These are phyloP conservation scores for Xylariaceae sp. DNA, from an alignment of 2,329 filamentous ascomycete species.

Conservation along the genomic window DNA sequence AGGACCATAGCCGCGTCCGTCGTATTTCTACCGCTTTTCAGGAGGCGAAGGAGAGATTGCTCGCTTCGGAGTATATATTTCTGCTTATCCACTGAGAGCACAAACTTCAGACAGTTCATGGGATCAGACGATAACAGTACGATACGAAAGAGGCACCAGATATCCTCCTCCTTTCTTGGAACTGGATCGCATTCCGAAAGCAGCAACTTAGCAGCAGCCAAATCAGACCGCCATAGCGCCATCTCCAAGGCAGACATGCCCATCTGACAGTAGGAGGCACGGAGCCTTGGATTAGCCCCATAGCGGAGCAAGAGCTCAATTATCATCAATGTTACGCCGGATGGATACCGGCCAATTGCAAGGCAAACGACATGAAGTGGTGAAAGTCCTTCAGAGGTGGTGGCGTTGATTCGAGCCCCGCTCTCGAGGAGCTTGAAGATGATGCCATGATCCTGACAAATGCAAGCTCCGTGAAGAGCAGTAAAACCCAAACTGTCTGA, in stretches of 20 bases:
- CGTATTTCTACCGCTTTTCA: not conserved
- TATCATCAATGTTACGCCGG: not conserved
- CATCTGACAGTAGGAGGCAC: not conserved
- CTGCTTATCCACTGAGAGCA: conserved; percentile 2
- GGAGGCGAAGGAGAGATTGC: not conserved
- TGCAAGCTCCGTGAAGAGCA: conserved; percentile 6
- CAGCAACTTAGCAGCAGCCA: not conserved
- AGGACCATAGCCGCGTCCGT: not conserved
- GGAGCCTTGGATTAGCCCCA: conserved; percentile 4
- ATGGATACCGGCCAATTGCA: not conserved
- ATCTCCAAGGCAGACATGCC: conserved; percentile 4
- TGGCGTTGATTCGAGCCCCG: conserved; percentile 4
- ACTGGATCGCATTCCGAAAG: not conserved
- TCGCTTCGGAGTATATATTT: not conserved
- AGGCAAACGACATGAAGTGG: conserved; percentile 3
- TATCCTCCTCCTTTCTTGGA: not conserved
- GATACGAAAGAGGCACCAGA: not conserved
- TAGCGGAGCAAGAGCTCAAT: conserved; percentile 2
- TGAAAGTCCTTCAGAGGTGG: not conserved
- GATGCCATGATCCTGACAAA: not conserved
- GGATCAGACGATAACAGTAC: not conserved
- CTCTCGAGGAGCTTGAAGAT: conserved; percentile 1
- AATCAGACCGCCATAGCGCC: not conserved
- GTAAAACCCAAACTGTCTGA: not conserved
- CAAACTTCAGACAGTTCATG: not conserved